phyloP scores from a whole-genome alignment of 2,329 filamentous ascomycete species.

The Fusarium armeniacum region DNA sequence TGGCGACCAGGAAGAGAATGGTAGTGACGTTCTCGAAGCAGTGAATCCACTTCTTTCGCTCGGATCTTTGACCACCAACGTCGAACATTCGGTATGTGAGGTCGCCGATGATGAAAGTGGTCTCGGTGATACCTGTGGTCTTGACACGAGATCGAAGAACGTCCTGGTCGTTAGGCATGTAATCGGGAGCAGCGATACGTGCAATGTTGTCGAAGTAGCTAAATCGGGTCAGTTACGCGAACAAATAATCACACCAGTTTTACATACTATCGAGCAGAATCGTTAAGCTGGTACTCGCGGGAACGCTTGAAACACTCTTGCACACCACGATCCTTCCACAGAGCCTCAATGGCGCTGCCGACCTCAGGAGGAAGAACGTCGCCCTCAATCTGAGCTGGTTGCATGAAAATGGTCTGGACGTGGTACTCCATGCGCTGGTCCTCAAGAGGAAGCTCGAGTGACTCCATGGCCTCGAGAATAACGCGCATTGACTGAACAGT shows the following conservation, averaged over 20 bases:
- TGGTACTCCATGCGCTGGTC: constrained; percentile 96
- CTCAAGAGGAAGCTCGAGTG: constrained; percentile 83
- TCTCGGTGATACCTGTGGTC: constrained; percentile 97
- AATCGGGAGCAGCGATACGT: constrained; percentile 90
- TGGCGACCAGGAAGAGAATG: constrained; percentile 95
- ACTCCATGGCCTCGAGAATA: constrained; percentile 78
- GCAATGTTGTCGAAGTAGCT: constrained; percentile 98
- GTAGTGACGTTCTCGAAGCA: constrained; percentile 99
- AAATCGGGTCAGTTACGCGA: constrained; percentile 52
- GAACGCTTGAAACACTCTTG: constrained; percentile 97
- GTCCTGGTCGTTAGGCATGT: constrained; percentile 95
- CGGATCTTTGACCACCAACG: constrained; percentile 93
- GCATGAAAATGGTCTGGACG: constrained; percentile 99
- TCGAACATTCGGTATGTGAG: constrained; percentile 98
- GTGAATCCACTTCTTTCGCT: constrained; percentile 99
- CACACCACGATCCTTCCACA: constrained; percentile 94
- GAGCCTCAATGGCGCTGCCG: constrained; percentile 88
- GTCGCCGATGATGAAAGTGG: constrained; percentile 94
- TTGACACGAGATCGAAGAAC: constrained; percentile 96
- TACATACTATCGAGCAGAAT: constrained; percentile 94
- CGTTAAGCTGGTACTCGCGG: constrained; percentile 95
- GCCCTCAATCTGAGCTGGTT: constrained; percentile 95
- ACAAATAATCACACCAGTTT: neutral
- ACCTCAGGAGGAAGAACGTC: constrained; percentile 95
- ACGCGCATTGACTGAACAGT: constrained; percentile 78